Percentiles rank a stretch among this genome's conserved stretches.
phyloP scores from a whole-genome alignment of 176 grass and related monocot genomes.

The Eragrostis nindensis region DNA sequence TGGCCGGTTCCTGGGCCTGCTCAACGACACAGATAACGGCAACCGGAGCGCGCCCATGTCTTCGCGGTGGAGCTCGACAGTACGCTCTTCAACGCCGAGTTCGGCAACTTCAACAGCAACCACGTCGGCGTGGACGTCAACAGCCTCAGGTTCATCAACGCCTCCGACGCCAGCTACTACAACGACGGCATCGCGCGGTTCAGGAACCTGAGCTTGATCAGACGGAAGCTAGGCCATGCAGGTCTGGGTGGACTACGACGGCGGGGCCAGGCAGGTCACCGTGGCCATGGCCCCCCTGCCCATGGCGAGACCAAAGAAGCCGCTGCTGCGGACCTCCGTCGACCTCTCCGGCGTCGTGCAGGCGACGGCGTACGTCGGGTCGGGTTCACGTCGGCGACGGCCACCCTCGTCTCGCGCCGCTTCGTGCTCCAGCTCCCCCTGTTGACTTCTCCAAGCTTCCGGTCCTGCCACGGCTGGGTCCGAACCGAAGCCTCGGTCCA shows the following conservation, averaged over 20 bases:
- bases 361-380: background rate
- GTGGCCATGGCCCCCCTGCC: background rate
- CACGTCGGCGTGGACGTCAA: background rate
- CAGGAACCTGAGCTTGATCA: background rate
- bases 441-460: too few species aligned
- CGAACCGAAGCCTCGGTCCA: too few species aligned
- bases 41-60: background rate
- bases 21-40: background rate
- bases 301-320: background rate
- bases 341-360: background rate
- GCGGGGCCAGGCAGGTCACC: background rate
- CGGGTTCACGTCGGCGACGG: background rate
- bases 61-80: background rate
- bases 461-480: too few species aligned
- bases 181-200: background rate
- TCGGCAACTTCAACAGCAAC: background rate
- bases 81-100: background rate
- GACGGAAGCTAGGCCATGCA: background rate
- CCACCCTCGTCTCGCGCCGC: background rate
- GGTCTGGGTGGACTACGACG: background rate
- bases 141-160: background rate
- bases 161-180: background rate
- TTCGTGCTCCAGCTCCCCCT: too few species aligned
- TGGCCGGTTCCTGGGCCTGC: background rate
- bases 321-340: background rate